Evolutionary conservation across 495 filamentous ascomycete genomes (phyloP), one percentile per base, ranked within the genome.

Genomic region (Lophium mytilinum): DNA sequence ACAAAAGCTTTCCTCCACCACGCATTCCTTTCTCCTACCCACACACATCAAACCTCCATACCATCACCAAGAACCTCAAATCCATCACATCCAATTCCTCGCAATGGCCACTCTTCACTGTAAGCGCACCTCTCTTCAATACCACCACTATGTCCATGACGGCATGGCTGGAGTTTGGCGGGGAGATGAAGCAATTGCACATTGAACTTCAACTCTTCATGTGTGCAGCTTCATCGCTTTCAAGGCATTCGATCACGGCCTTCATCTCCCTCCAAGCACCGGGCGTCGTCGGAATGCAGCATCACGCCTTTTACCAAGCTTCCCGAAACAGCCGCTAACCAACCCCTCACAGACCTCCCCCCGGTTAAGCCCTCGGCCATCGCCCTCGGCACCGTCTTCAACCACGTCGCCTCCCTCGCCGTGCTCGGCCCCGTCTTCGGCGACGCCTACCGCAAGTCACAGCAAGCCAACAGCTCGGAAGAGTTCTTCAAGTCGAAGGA

Each of bases 351-450:
- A 95, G 89, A 96, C 69, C 83, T 98, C 57, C 93, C 93, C 64
- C 80, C 93, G 42, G 93, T 98, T 66, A 97, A 96, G 84, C 93
- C 93, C 49, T 96, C 92, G 49, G 93, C 93, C 59, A 95, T 98
- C 68, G 93, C 92, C 62, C 81, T 96, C 64, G 93, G 93, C 72
- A 95, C 93, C 40, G 71, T 89, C 71, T 98, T 95, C 83, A 96
- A 87, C 78, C 92, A 98, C 75, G 84, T 81, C 57, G 80, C 81
- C 49, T 87, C 86, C 51, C 76, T 90, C 58, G 86, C 86, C 59
- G 83, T 98, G 61, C 79, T 98, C 34, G 81, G 83, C 36, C 93
- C 93, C 9, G 74, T 97, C 68, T 96, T 98, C 72, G 93, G 93
- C 60, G 85, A 94, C 61, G 91, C 92, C 68, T 97, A 96, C 78